These are phyloP conservation scores for Colletotrichum sublineola DNA, from an alignment of 2,329 filamentous ascomycete species.

Conservation along the genomic window DNA sequence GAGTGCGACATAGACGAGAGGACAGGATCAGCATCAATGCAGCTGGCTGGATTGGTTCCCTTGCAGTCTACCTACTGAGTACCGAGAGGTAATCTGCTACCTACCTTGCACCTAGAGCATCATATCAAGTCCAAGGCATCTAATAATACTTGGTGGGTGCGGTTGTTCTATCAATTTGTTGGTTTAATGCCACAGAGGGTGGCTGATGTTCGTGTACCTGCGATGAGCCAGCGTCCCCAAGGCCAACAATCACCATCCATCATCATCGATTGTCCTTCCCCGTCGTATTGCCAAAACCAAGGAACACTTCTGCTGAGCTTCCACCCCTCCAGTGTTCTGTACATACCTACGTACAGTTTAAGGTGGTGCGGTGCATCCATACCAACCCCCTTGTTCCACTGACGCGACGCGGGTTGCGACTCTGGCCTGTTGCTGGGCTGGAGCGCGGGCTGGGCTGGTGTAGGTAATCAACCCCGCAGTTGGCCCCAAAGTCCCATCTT, in stretches of 20 bases:
- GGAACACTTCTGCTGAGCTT: conserved; percentile 4
- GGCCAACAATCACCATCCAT: neutral
- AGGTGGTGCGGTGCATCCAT: too few relatives aligned
- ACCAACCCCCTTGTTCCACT: conserved; percentile 36
- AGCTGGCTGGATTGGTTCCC: neutral
- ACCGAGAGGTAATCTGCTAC: too few relatives aligned
- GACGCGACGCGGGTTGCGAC: conserved; percentile 36
- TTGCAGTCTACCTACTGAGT: neutral
- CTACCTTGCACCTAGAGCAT: too few relatives aligned
- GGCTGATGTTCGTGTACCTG: conserved; percentile 28
- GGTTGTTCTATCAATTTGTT: neutral
- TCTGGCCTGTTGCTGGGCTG: conserved; percentile 19
- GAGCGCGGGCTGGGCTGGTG: conserved; percentile 2
- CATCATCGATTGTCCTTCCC: neutral
- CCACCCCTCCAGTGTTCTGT: neutral
- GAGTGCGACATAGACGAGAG: conserved; percentile 29
- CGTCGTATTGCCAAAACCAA: conserved; percentile 25
- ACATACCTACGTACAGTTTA: too few relatives aligned
- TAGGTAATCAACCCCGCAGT: conserved; percentile 36
- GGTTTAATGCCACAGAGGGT: conserved; percentile 16
- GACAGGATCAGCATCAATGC: conserved; percentile 15
- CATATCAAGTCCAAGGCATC: neutral
- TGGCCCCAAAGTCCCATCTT: conserved; percentile 34
- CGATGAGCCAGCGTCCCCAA: conserved; percentile 9
- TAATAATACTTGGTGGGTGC: neutral